These are phyloP conservation scores for Tylopilus plumbeoviolaceoides DNA, from an alignment of 768 basidiomycete genomes.

Conservation along the genomic window DNA sequence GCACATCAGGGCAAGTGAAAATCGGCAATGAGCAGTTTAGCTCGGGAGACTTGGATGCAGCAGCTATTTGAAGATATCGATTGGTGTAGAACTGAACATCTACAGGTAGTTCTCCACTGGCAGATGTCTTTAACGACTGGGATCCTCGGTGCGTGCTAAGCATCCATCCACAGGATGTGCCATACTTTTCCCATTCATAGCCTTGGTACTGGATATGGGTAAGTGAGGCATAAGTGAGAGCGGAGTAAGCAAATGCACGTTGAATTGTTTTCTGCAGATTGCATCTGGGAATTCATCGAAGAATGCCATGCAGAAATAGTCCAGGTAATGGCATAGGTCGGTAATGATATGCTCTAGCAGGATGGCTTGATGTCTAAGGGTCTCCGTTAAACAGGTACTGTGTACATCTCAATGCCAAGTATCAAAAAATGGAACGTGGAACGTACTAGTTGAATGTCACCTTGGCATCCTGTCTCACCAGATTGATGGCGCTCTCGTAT, in stretches of 20 bases:
- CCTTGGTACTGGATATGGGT: conserved; percentile 69
- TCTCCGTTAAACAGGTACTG: conserved; percentile 81
- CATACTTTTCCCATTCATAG: conserved; percentile 91
- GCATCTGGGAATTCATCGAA: conserved; percentile 90
- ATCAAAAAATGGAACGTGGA: no score
- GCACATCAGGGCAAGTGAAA: conserved; percentile 83
- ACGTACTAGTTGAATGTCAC: no score
- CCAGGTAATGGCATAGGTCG: conserved; percentile 83
- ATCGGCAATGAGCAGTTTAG: conserved; percentile 73
- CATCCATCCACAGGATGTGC: conserved; percentile 86
- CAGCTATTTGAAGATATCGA: conserved; percentile 85
- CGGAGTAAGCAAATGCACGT: conserved; percentile 45
- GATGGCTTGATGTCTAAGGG: conserved; percentile 82
- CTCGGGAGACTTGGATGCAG: conserved; percentile 81
- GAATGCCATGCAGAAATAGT: conserved; percentile 92
- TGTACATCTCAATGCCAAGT: conserved; percentile 9
- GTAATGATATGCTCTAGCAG: conserved; percentile 82
- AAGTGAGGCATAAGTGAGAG: background rate
- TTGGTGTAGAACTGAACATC: conserved; percentile 76
- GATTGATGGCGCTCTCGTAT: no score
- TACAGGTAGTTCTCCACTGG: conserved; percentile 80
- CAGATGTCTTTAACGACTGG: conserved; percentile 64
- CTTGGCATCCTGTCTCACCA: no score
- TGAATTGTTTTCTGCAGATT: conserved; percentile 85
- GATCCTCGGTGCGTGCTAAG: conserved; percentile 86